Base-by-base conservation (phyloP, 106 monocot species). In the Acorus calamus region DNA sequence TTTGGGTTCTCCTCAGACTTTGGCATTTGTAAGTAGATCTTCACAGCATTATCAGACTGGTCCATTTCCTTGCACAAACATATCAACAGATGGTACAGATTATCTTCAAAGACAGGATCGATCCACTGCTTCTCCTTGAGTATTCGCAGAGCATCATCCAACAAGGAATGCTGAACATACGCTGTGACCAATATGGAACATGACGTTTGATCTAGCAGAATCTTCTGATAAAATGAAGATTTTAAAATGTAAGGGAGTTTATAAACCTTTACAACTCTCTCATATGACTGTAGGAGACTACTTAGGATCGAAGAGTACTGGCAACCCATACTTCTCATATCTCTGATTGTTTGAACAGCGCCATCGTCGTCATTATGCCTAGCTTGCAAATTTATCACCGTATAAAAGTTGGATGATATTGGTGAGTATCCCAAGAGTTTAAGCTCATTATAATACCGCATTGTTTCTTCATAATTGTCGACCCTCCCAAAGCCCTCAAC, bases 21-120 rank as follows among this genome's bases (percentile, higher is more conserved):
- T 6, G 80, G 78, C 82, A 98, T 85, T 48, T 85, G 80, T 13
- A 14, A 49, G 57, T 75, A 98, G 61, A 90, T 79, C 69, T 57
- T 81, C 11, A 79, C 55, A 56, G 88, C 91, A 73, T 76, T 71
- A 14, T 85, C 84, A 61, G 74, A 79, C 6, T 57, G 68, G 45
- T 83, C 72, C 5, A 69, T 73, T 68, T 98, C 96, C 74, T 98
- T 98, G 80, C 91, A 98, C 57, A 83, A 85, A 69, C 96, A 98
- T 61, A 98, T 92, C 53, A 91, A 66, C 7, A 92, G 66, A 85
- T 98, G 96, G 61, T 88, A 92, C 44, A 98, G 64, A 49, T 87
- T 98, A 55, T 83, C 91, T 66, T 88, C 91, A 68, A 74, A 98
- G 53, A 74, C 52, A 49, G 78, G 65, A 71, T 96, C 91, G 47